These are phyloP conservation scores for Candida dajiaensis DNA, from an alignment of 805 yeast genomes.

Conservation along the genomic window DNA sequence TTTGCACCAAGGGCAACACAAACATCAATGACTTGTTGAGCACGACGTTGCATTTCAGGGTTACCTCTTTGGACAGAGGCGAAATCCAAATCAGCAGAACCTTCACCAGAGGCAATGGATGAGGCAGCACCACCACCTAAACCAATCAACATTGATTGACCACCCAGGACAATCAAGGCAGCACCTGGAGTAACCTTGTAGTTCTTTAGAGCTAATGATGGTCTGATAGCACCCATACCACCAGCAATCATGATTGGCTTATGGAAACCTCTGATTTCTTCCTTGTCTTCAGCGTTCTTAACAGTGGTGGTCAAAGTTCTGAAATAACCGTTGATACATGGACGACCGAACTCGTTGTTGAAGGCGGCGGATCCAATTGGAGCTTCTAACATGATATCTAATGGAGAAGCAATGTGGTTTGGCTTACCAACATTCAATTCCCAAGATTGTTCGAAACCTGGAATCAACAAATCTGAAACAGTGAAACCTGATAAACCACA, in stretches of 20 bases:
- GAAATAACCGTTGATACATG: constrained; percentile 94
- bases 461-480: constrained; percentile 86
- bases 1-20: constrained; percentile 76
- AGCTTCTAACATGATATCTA: constrained; percentile 95
- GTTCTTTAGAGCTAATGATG: constrained; percentile 84
- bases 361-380: constrained; percentile 98
- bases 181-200: constrained; percentile 88
- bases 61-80: constrained; percentile 99
- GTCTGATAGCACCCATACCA: constrained; percentile 96
- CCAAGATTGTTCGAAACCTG: constrained; percentile 89
- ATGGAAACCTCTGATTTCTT: constrained; percentile 91
- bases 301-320: constrained; percentile 88
- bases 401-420: constrained; percentile 82
- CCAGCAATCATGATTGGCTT: constrained; percentile 99
- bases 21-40: constrained; percentile 95
- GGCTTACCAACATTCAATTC: constrained; percentile 87
- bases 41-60: constrained; percentile 99
- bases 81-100: constrained; percentile 92
- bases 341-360: constrained; percentile 98
- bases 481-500: constrained; percentile 94
- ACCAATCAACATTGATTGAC: constrained; percentile 96
- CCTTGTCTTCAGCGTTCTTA: constrained; percentile 50
- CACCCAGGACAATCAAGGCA: constrained; percentile 89
- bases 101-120: constrained; percentile 92
- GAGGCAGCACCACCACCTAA: constrained; percentile 99